These are phyloP conservation scores for Fomitopsis serialis DNA, from an alignment of 768 basidiomycete genomes.

Conservation along the genomic window DNA sequence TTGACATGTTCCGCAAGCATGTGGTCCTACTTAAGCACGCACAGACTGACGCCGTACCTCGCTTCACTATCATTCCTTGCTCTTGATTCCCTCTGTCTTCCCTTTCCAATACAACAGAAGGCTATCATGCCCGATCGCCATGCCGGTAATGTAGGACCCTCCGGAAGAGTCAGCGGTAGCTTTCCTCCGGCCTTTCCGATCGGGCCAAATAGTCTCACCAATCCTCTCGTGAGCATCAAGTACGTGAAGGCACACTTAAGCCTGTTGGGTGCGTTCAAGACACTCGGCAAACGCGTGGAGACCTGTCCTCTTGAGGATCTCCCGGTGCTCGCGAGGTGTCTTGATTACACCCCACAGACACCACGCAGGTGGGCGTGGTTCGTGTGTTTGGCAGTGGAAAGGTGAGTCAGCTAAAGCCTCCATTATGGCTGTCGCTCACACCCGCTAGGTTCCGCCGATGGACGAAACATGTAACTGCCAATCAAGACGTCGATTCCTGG, in stretches of 20 bases:
- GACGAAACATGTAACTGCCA: conserved; percentile 15
- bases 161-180: no score
- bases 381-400: conserved; percentile 32
- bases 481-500: conserved; percentile 22
- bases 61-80: no score
- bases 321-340: conserved; percentile 18
- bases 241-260: conserved; percentile 30
- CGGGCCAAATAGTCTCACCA: not conserved
- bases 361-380: conserved; percentile 35
- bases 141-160: no score
- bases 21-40: no score
- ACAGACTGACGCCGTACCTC: no score
- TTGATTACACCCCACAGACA: conserved; percentile 23
- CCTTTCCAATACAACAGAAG: no score
- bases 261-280: conserved; percentile 27
- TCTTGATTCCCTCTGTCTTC: no score
- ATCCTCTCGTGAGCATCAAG: conserved; percentile 22
- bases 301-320: conserved; percentile 22
- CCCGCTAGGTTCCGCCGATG: conserved; percentile 36
- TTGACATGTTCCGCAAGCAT: no score
- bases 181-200: not conserved
- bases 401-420: no score
- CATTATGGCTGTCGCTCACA: no score
- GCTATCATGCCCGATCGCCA: no score
- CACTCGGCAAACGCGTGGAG: conserved; percentile 25